Base-by-base conservation (phyloP, 169 alveolate genomes). In the Amoebophrya sp. region DNA sequence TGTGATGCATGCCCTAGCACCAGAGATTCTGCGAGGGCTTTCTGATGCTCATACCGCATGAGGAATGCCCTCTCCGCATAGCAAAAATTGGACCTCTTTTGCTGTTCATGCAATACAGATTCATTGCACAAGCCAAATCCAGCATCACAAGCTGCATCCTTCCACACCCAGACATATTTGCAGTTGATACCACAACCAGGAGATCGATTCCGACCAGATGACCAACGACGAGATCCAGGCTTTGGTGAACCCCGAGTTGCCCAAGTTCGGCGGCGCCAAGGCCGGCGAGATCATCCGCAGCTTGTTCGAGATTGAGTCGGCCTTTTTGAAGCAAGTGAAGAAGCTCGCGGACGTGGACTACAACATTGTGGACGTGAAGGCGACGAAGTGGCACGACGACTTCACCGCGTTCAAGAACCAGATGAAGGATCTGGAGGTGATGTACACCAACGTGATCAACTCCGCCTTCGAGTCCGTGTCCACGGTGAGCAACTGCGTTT, bases 301-400 rank as follows among this genome's bases (percentile, higher is more conserved):
- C 93, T 93, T 97, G 90, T 95, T 94, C 88, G 98, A 96, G 90
- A 94, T 96, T 23, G 96, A 97, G 94, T 95, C 93, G 41, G 92
- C 95, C 77, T 97, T 97, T 92, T 95, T 94, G 89, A 97, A 97
- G 93, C 95, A 96, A 90, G 95, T 97, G 92, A 47, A 93, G 40
- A 94, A 95, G 92, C 94, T 97, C 91, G 94, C 95, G 77, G 95
- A 94, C 55, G 92, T 97, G 40, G 98, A 97, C 89, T 96, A 97
- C 41, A 97, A 97, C 91, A 97, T 98, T 25, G 95, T 98, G 39
- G 98, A 98, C 89, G 99, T 97, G 0, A 97, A 97, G 92, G 98
- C 96, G 35, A 97, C 98, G 25, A 96, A 95, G 93, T 98, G 99
- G 99, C 98, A 97, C 93, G 98, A 96, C 92, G 98, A 97, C 94